Evolutionary conservation across 1,284 basidiomycete species (phyloP).

Genomic region (Earliella scabrosa): DNA sequence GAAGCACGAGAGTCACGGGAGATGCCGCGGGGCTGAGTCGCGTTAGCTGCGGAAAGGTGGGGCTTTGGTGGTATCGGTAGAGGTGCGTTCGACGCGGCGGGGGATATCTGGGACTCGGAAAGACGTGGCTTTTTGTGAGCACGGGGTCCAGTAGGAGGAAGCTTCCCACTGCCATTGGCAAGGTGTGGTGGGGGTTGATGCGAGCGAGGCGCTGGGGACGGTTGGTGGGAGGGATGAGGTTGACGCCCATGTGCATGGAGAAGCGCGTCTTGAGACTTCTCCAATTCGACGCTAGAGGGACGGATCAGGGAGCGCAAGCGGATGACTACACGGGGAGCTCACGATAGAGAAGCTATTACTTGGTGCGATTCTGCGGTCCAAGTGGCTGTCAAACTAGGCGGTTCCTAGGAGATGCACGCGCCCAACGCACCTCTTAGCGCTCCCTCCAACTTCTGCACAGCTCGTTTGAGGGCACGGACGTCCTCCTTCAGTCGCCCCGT

Average conservation of each 20-base stretch:
- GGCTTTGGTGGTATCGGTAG: slow-evolving; percentile 31
- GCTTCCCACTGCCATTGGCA: slow-evolving; percentile 48
- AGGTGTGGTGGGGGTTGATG: slow-evolving; percentile 33
- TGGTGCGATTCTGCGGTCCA: slow-evolving; percentile 67
- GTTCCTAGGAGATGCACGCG: slow-evolving; percentile 12
- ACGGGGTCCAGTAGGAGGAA: slow-evolving; percentile 74
- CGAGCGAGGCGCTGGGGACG: slow-evolving; percentile 42
- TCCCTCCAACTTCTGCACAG: slow-evolving; percentile 67
- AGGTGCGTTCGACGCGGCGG: slow-evolving; percentile 33
- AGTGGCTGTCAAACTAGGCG: slow-evolving; percentile 1
- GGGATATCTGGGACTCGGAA: slow-evolving; percentile 55
- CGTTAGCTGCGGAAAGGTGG: slow-evolving; percentile 29
- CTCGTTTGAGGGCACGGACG: slow-evolving; percentile 65
- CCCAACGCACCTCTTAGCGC: slow-evolving; percentile 68
- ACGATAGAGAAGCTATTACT: slow-evolving; percentile 73
- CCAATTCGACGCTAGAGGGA: slow-evolving; percentile 55
- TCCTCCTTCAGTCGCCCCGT: slow-evolving; percentile 80
- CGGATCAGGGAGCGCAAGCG: slow-evolving; percentile 12
- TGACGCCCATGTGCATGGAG: slow-evolving; percentile 43
- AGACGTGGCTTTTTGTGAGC: slow-evolving; percentile 77
- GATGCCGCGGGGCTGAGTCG: slow-evolving; percentile 30
- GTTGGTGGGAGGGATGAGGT: slow-evolving; percentile 43
- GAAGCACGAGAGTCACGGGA: slow-evolving; percentile 44
- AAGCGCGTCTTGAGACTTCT: slow-evolving; percentile 70
- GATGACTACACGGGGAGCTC: slow-evolving; percentile 36